Conservation (phyloP, 2,329 filamentous ascomycete genomes). For the Apiospora marii region DNA sequence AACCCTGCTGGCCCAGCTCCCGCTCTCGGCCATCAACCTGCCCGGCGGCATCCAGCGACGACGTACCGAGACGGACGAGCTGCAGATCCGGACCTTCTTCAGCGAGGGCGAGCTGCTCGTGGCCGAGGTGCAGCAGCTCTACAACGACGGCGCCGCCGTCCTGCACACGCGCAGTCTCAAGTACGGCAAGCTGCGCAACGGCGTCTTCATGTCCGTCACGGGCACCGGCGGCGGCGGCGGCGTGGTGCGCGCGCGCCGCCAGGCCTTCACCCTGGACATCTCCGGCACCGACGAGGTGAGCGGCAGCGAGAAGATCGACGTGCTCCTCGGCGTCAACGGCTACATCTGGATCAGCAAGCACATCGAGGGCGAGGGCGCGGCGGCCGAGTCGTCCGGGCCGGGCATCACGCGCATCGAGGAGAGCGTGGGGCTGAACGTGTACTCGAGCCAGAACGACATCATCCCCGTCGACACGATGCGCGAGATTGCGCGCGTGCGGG, state of each 20-base stretch:
- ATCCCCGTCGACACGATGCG: slow-evolving; percentile 79
- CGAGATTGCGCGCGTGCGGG: slow-evolving; percentile 86
- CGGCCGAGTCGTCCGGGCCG: slow-evolving; percentile 53
- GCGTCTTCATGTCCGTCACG: slow-evolving; percentile 82
- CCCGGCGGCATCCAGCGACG: slow-evolving; percentile 92
- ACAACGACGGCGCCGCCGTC: slow-evolving; percentile 83
- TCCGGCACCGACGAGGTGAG: slow-evolving; percentile 36
- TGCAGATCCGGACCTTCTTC: slow-evolving; percentile 98
- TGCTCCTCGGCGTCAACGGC: slow-evolving; percentile 93
- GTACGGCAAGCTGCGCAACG: slow-evolving; percentile 95
- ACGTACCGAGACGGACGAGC: slow-evolving; percentile 92
- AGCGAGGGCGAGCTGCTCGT: slow-evolving; percentile 92
- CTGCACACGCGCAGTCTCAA: slow-evolving; percentile 90
- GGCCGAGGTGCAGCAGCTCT: slow-evolving; percentile 91
- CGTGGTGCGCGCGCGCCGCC: slow-evolving; percentile 82
- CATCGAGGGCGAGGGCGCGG: slow-evolving; percentile 63
- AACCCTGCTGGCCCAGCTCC: slow-evolving; percentile 83
- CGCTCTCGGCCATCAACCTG: slow-evolving; percentile 90
- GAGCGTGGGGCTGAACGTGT: slow-evolving; percentile 82
- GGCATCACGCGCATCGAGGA: slow-evolving; percentile 89
- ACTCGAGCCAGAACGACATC: slow-evolving; percentile 93
- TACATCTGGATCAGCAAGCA: slow-evolving; percentile 97
- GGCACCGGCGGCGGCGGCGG: slow-evolving; percentile 86
- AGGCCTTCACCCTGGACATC: slow-evolving; percentile 83
- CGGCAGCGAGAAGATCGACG: slow-evolving; percentile 74